Evolutionary conservation across 257 asterid genomes (phyloP).

Genomic region (Plantago ovata): DNA sequence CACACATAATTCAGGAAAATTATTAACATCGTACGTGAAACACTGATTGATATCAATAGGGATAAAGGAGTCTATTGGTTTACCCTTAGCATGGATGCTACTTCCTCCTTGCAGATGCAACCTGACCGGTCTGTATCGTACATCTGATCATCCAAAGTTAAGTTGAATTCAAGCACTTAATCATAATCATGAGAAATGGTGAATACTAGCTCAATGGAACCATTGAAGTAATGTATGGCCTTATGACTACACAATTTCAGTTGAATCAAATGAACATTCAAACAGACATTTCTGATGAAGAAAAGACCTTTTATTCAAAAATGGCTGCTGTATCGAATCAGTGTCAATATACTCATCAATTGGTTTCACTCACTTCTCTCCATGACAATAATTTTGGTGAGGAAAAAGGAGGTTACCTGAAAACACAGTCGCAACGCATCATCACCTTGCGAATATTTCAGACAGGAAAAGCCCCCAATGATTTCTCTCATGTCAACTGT

Average conservation of each 20-base stretch:
- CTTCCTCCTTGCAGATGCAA: constrained; percentile 82
- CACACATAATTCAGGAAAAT: background rate
- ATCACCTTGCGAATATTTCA: constrained; percentile 80
- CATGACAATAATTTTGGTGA: background rate
- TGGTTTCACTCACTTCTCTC: background rate
- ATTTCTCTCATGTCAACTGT: constrained; percentile 84
- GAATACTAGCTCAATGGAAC: too few species aligned
- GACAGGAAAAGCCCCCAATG: constrained; percentile 72
- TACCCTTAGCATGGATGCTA: constrained; percentile 79
- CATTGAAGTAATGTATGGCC: too few species aligned
- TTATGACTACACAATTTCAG: too few species aligned
- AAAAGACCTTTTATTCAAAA: too few species aligned
- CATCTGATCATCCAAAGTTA: constrained; percentile 42
- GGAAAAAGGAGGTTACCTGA: constrained; percentile 42
- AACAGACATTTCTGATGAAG: too few species aligned
- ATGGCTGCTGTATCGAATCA: too few species aligned
- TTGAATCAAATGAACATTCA: too few species aligned
- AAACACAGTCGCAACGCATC: constrained; percentile 85
- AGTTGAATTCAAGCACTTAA: too few species aligned
- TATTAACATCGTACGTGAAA: background rate
- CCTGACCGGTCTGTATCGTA: constrained; percentile 81
- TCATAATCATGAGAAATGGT: too few species aligned
- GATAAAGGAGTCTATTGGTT: background rate
- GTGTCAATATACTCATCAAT: too few species aligned
- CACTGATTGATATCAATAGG: background rate